Percentiles rank a stretch among this genome's conserved stretches.
Conservation (phyloP, 129 eudicot species). For the carrot (Daucus carota) region DNA sequence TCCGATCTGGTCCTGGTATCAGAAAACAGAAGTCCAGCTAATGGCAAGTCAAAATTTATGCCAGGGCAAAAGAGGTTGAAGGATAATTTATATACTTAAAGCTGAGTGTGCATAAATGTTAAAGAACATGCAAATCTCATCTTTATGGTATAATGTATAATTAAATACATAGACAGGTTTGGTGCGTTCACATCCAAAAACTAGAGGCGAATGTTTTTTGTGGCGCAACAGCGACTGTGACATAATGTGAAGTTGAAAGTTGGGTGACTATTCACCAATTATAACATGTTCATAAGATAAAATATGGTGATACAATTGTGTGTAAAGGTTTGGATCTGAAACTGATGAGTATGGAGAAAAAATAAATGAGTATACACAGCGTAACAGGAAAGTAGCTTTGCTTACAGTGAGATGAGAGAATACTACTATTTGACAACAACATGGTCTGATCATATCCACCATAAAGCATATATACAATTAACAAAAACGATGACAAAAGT, state of each 20-base stretch:
- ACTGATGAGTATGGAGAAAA: no score
- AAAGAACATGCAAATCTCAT: not conserved
- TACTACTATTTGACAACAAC: not conserved
- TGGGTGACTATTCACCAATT: not conserved
- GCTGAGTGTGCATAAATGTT: not conserved
- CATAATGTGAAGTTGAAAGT: not conserved
- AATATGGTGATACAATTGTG: not conserved
- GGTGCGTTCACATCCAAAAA: not conserved
- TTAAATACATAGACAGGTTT: not conserved
- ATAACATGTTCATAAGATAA: not conserved
- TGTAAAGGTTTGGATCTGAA: not conserved
- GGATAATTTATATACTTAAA: not conserved
- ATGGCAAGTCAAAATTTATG: not conserved
- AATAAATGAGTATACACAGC: no score
- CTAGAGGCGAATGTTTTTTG: not conserved
- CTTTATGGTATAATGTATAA: not conserved
- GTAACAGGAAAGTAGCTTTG: not conserved
- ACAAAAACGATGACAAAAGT: not conserved
- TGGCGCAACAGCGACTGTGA: not conserved
- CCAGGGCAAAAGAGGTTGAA: not conserved
- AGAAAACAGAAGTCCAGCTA: constrained; percentile 7
- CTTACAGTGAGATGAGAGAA: not conserved
- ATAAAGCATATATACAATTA: not conserved
- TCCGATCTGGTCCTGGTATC: constrained; percentile 82
- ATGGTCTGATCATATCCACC: not conserved